Conservation (phyloP, 257 asterid genomes). For the Forsythia suspensa region DNA sequence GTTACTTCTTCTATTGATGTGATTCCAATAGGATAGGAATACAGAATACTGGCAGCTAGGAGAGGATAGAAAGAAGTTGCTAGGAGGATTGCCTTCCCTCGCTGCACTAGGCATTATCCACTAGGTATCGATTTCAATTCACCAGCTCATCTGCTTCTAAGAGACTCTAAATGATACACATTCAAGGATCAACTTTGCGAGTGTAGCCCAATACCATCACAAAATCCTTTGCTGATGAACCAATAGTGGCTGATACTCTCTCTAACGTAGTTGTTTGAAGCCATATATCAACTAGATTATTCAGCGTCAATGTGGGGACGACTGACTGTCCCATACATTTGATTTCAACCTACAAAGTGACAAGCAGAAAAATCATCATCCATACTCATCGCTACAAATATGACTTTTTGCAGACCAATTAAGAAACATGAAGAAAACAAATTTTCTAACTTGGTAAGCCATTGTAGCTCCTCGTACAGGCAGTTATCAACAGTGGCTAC, state of each 20-base stretch:
- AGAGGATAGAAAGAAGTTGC: too few species aligned
- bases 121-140: too few species aligned
- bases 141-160: conserved; percentile 22
- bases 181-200: conserved; percentile 49
- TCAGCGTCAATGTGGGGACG: conserved; percentile 64
- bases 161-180: neutral
- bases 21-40: too few species aligned
- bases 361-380: neutral
- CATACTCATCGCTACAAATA: neutral
- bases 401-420: neutral
- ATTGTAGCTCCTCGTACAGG: neutral
- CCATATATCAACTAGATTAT: conserved; percentile 75
- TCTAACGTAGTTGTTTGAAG: conserved; percentile 51
- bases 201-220: conserved; percentile 80
- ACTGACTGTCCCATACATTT: conserved; percentile 81
- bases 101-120: too few species aligned
- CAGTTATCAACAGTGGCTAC: neutral
- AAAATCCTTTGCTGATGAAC: conserved; percentile 89
- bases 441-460: neutral
- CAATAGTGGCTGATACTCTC: conserved; percentile 59
- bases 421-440: neutral
- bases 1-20: too few species aligned
- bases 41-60: too few species aligned
- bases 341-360: conserved; percentile 65
- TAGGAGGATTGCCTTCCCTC: too few species aligned